Percentiles rank a stretch among this genome's conserved stretches.
Conservation (phyloP, 1,284 basidiomycete genomes). For the Cutaneotrichosporon cavernicola region DNA sequence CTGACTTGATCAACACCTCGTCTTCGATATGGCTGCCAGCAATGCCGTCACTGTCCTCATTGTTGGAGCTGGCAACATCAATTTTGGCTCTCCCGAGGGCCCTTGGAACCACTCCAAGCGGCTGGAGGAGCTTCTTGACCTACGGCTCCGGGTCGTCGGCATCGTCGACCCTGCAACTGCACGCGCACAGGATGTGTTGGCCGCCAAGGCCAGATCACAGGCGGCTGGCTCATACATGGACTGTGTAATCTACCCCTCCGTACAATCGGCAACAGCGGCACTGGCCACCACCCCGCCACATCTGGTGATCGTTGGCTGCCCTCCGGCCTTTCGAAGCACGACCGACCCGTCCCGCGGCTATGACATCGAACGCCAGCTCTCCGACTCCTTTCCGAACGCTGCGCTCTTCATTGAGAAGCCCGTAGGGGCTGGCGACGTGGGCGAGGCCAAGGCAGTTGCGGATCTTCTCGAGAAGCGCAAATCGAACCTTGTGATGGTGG, state of each 20-base stretch:
- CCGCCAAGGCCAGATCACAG: slow-evolving; percentile 80
- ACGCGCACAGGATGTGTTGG: slow-evolving; percentile 76
- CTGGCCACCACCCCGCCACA: slow-evolving; percentile 53
- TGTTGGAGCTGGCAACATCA: no score
- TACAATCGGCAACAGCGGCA: no score
- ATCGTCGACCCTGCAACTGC: slow-evolving; percentile 84
- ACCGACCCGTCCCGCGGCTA: slow-evolving; percentile 67
- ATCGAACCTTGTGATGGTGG: slow-evolving; percentile 57
- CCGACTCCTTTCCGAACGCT: slow-evolving; percentile 79
- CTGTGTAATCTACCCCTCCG: slow-evolving; percentile 74
- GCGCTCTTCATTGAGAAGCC: slow-evolving; percentile 86
- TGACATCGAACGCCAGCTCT: slow-evolving; percentile 84
- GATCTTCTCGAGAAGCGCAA: slow-evolving; percentile 63
- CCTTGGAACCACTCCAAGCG: slow-evolving; percentile 46
- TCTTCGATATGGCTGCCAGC: not conserved
- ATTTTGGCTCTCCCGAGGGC: slow-evolving; percentile 16
- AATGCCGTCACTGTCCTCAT: not conserved
- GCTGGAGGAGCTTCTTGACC: slow-evolving; percentile 69
- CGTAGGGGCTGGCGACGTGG: slow-evolving; percentile 54
- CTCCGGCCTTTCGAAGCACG: slow-evolving; percentile 85
- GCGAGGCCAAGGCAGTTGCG: slow-evolving; percentile 60
- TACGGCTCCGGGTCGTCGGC: slow-evolving; percentile 86
- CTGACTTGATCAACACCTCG: not conserved
- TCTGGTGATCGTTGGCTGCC: slow-evolving; percentile 61
- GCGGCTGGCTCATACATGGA: slow-evolving; percentile 83